phyloP scores from a whole-genome alignment of 768 basidiomycete genomes.

The Suillus weaverae region DNA sequence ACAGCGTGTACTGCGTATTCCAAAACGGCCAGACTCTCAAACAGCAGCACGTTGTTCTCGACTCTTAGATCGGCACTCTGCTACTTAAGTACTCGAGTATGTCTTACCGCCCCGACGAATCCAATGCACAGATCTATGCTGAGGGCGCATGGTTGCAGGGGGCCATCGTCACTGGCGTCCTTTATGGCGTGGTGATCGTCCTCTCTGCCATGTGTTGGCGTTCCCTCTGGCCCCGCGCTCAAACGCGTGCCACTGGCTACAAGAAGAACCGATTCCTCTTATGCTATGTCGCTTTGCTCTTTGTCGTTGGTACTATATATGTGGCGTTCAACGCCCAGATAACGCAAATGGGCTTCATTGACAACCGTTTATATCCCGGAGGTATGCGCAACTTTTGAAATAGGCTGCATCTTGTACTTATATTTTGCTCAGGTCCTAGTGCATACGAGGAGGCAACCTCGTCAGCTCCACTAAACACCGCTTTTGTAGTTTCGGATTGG shows the following conservation, averaged over 20 bases:
- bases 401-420: neutral
- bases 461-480: conserved; percentile 26
- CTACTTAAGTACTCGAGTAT: conserved; percentile 9
- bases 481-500: conserved; percentile 34
- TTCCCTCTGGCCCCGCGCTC: conserved; percentile 28
- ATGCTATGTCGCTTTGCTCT: conserved; percentile 30
- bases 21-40: neutral
- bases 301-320: conserved; percentile 30
- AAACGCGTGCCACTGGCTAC: conserved; percentile 4
- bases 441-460: conserved; percentile 23
- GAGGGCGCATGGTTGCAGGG: conserved; percentile 34
- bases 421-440: conserved; percentile 20
- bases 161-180: conserved; percentile 26
- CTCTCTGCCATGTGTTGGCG: conserved; percentile 27
- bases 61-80: neutral
- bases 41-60: neutral
- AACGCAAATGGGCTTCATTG: conserved; percentile 32
- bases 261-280: conserved; percentile 30
- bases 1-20: neutral
- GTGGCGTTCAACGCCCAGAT: conserved; percentile 22
- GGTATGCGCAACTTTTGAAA: conserved; percentile 16
- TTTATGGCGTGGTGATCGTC: conserved; percentile 30
- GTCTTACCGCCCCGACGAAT: conserved; percentile 12
- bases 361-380: conserved; percentile 32
- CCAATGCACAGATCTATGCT: conserved; percentile 17